Base-by-base conservation (phyloP, 371 early-diverging fungal species). In the Mucor plumbeus region DNA sequence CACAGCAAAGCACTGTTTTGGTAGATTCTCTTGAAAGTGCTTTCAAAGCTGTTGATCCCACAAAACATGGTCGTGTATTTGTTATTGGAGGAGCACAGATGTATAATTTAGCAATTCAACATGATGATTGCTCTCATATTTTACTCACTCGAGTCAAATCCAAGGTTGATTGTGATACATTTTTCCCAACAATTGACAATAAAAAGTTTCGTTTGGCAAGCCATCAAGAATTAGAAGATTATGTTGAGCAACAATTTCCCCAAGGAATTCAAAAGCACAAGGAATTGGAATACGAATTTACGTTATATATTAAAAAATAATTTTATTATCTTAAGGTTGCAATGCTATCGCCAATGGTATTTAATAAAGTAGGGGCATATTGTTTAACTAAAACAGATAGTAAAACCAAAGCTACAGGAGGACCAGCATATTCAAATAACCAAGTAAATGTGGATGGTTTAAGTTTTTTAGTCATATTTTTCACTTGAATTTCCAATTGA, bases 41-140 rank as follows among this genome's bases (percentile, higher is more conserved):
- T 0, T 55, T 92, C 4, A 63, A 79, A 26, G 70, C 77, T 6
- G 55, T 70, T 8, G 65, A 68, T 6, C 34, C 47, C 35, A 15
- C 64, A 47, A 44, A 69, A 15, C 65, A 56, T 59, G 74, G 77
- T 4, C 73, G 80, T 5, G 65, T 81, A 5, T 90, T 87, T 70
- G 74, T 90, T 7, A 85, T 91, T 59, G 93, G 93, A 39, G 93
- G 93, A 5, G 84, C 82, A 10, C 79, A 84, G 44, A 76, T 91
- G 39, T 92, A 92, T 65, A 66, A 64, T 1, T 78, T 82, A 40
- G 86, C 87, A 7, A 68, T 91, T 19, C 67, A 68, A 8, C 83
- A 84, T 33, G 72, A 80, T 7, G 59, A 71, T 0, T 90, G 91
- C 63, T 59, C 75, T 0, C 77, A 81, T 48, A 80, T 92, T 58